These are phyloP conservation scores for Stagonosporopsis vannaccii DNA, from an alignment of 2,329 filamentous ascomycete genomes.

Conservation along the genomic window DNA sequence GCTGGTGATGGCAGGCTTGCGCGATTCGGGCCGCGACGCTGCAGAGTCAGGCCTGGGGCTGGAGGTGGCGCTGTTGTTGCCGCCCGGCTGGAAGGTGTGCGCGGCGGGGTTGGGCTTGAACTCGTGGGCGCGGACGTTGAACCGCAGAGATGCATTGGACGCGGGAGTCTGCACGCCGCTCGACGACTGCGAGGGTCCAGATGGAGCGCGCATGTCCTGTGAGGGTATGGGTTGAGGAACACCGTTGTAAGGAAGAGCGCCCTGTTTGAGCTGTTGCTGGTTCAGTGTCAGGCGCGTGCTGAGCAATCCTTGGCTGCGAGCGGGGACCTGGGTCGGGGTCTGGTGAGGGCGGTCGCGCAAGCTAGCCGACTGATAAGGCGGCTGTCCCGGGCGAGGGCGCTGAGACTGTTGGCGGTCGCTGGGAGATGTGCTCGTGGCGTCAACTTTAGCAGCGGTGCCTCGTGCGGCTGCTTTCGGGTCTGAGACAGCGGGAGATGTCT, in stretches of 20 bases:
- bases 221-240: constrained; percentile 64
- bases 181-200: constrained; percentile 68
- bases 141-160: constrained; percentile 60
- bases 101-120: constrained; percentile 88
- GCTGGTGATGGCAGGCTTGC: constrained; percentile 49
- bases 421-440: constrained; percentile 40
- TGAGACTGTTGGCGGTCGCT: constrained; percentile 57
- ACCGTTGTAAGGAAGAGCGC: constrained; percentile 52
- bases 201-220: constrained; percentile 73
- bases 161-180: constrained; percentile 60
- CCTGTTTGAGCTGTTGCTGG: constrained; percentile 60
- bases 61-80: constrained; percentile 67
- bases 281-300: constrained; percentile 61
- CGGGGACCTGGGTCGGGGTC: constrained; percentile 47
- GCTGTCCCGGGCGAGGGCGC: constrained; percentile 51
- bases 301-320: constrained; percentile 55
- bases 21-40: constrained; percentile 40
- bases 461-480: constrained; percentile 42
- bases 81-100: constrained; percentile 78
- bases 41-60: constrained; percentile 69
- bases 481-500: constrained; percentile 52
- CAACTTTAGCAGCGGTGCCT: constrained; percentile 48
- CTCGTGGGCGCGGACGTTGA: constrained; percentile 72
- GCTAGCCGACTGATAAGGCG: constrained; percentile 54
- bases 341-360: constrained; percentile 54